Percentiles rank a stretch among this genome's conserved stretches.
Conservation (phyloP, 306 rosid species). For the Begonia fuchsioides region DNA sequence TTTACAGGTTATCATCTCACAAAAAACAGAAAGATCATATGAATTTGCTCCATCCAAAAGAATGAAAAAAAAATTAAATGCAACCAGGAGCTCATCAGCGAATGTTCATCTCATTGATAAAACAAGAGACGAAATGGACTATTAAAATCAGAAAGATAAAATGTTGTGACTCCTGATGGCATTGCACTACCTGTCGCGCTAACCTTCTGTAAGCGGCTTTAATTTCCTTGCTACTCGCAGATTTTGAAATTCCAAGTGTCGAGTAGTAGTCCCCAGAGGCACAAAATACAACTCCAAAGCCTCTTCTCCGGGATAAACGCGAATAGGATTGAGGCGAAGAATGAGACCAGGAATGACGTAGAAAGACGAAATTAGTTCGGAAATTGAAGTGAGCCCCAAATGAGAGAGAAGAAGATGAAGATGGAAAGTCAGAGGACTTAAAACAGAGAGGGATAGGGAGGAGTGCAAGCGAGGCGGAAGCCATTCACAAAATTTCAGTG, state of each 20-base stretch:
- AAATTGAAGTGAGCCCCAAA: conserved; percentile 19
- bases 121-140: too few relatives aligned
- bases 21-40: too few relatives aligned
- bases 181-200: conserved; percentile 79
- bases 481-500: conserved; percentile 27
- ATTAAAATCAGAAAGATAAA: too few relatives aligned
- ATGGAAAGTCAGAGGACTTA: conserved; percentile 11
- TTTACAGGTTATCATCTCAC: too few relatives aligned
- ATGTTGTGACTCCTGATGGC: not conserved
- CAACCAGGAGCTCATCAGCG: too few relatives aligned
- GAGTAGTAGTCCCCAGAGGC: conserved; percentile 77
- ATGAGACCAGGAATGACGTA: conserved; percentile 12
- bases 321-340: conserved; percentile 12
- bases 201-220: conserved; percentile 86
- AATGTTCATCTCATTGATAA: too few relatives aligned
- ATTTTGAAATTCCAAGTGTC: conserved; percentile 78
- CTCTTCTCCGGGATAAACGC: conserved; percentile 24
- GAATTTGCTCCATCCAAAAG: too few relatives aligned
- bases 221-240: conserved; percentile 68
- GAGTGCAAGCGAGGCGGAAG: conserved; percentile 35
- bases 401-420: conserved; percentile 19
- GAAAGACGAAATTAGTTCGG: conserved; percentile 27
- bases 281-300: conserved; percentile 23
- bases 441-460: conserved; percentile 28
- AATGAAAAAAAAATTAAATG: too few relatives aligned